Evolutionary conservation across 306 rosid genomes (phyloP).

Genomic region (Pterocarpus macrocarpus): DNA sequence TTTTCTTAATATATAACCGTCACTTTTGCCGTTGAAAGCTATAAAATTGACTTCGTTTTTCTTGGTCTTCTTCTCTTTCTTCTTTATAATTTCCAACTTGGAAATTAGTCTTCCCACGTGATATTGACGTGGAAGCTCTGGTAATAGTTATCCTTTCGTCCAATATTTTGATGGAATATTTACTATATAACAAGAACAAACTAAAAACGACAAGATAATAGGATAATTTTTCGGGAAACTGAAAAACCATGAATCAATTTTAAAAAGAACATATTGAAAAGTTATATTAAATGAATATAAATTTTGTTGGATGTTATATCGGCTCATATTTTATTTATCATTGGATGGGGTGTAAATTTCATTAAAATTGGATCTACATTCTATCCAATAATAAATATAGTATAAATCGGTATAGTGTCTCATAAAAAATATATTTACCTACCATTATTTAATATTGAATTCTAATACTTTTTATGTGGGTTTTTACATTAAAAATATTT

Average conservation of each 20-base stretch:
- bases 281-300: too few relatives aligned
- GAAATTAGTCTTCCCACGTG: constrained; percentile 25
- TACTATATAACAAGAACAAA: constrained; percentile 13
- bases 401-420: too few relatives aligned
- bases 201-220: constrained; percentile 4
- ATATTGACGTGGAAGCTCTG: constrained; percentile 21
- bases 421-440: too few relatives aligned
- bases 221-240: not conserved
- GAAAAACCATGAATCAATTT: not conserved
- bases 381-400: too few relatives aligned
- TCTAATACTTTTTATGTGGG: too few relatives aligned
- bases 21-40: constrained; percentile 31
- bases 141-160: constrained; percentile 17
- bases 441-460: too few relatives aligned
- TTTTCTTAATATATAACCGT: constrained; percentile 11
- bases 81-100: not conserved
- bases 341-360: too few relatives aligned
- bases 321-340: too few relatives aligned
- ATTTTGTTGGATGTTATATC: too few relatives aligned
- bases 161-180: not conserved
- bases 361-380: too few relatives aligned
- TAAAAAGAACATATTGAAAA: not conserved
- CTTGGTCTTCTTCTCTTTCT: not conserved
- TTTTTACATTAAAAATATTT: too few relatives aligned
- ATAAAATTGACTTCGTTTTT: not conserved